Base-by-base conservation (phyloP, 176 grass and related monocot species). In the Musa acuminata region DNA sequence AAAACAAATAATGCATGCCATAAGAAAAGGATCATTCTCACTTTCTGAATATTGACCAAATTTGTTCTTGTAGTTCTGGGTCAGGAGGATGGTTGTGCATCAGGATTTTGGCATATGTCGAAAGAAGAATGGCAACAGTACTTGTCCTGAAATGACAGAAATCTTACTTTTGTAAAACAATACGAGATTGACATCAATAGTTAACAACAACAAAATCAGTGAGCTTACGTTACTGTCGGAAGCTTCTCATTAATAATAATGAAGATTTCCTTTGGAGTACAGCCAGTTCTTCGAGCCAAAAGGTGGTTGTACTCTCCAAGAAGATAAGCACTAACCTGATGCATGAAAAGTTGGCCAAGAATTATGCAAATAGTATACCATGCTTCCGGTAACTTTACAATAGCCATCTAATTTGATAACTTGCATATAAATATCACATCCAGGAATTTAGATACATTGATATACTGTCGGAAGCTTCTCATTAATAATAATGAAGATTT, bases 251-350 rank as follows among this genome's bases (percentile, higher is more conserved):
- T 99, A 83, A 99, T 88, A 85, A 94, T 83, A 79, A 81, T 52
- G 78, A 99, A 99, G 63, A 99, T 84, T 76, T 99, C 95, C 84
- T 94, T 99, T 62, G 90, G 95, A 64, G 84, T 94, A 85, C 95
- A 94, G 60, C 95, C 84, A 80, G 90, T 88, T 82, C 90, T 87
- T 78, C 71, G 86, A 73, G 84, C 84, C 88, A 99, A 94, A 87
- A 94, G 88, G 83, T 99, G 95, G 79, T 90, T 89, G 77, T 94
- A 99, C 82, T 99, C 95, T 77, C 95, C 95, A 83, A 99, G 85
- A 87, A 99, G 88, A 87, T 99, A 99, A 57, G 90, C 88, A 83
- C 95, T 93, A 22, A 99, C 86, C 95, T 99, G 78, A 78, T 87
- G 73, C 23, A 62, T 81, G 49, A 9, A 13, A 74, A 74, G 50